Evolutionary conservation across 2,329 filamentous ascomycete genomes (phyloP), one percentile per base, ranked within the genome.

Genomic region (Meredithiella fracta): DNA sequence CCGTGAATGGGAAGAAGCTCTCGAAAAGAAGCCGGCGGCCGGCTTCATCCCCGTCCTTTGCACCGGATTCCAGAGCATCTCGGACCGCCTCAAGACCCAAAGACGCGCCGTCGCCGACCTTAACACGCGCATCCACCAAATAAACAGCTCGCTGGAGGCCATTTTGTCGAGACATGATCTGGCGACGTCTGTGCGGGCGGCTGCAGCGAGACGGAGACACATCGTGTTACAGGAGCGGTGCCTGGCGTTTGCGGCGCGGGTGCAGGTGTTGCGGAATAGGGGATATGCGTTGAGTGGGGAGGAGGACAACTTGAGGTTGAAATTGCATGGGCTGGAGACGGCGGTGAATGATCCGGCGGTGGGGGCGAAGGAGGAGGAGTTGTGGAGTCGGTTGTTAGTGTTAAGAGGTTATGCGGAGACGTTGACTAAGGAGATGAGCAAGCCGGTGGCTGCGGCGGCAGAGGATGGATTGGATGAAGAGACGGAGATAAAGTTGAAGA

Each of bases 1-100:
- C 38, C 77, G 79, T 61, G 85, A 86, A 64, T 94, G 86, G 85
- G 87, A 94, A 64, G 85, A 89, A 62, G 87, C 87, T 0, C 76
- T 91, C 26, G 79, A 84, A 62, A 84, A 85, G 64, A 89, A 90
- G 69, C 87, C 87, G 3, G 83, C 78, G 38, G 76, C 82, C 7
- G 82, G 82, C 54, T 87, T 81, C 64, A 85, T 92, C 64, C 87
- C 86, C 3, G 84, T 88, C 3, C 73, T 90, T 6, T 85, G 80
- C 62, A 77, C 78, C 1, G 87, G 87, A 29, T 92, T 90, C 66
- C 73, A 76, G 55, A 80, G 83, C 40, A 73, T 91, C 44, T 81
- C 82, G 22, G 77, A 83, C 60, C 81, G 87, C 47, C 78, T 92
- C 56, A 78, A 82, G 65, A 79, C 80, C 58, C 86, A 92, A 69